Conservation (phyloP, 805 yeast genomes). For the Suhomyces pyralidae region DNA sequence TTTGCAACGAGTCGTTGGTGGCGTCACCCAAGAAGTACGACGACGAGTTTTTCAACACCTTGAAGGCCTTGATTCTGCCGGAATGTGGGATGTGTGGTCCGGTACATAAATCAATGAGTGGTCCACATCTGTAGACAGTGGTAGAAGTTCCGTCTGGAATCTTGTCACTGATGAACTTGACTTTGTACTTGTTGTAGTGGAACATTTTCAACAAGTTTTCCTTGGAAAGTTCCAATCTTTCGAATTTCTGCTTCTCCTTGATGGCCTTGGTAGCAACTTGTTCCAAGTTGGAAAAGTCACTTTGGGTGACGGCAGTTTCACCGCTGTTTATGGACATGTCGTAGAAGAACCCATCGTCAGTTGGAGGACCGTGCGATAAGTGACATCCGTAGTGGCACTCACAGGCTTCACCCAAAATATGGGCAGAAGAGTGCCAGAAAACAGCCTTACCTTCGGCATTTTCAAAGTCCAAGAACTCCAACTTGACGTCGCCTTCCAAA, state of each 20-base stretch:
- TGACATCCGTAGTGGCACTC: conserved; percentile 96
- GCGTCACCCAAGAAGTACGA: conserved; percentile 95
- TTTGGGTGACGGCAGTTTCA: conserved; percentile 64
- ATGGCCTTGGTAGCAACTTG: conserved; percentile 83
- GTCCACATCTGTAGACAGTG: conserved; percentile 97
- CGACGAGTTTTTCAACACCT: conserved; percentile 91
- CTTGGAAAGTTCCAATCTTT: conserved; percentile 87
- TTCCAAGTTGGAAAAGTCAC: conserved; percentile 83
- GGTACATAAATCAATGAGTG: conserved; percentile 91
- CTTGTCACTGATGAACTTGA: conserved; percentile 77
- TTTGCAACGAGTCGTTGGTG: conserved; percentile 89
- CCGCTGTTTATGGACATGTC: conserved; percentile 87
- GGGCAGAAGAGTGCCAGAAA: conserved; percentile 99
- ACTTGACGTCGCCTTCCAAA: conserved; percentile 62
- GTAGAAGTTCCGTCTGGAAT: conserved; percentile 95
- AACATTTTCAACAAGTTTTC: conserved; percentile 92
- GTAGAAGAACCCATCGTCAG: conserved; percentile 95
- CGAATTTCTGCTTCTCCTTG: conserved; percentile 93
- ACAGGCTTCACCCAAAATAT: conserved; percentile 96
- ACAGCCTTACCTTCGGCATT: conserved; percentile 93
- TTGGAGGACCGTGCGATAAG: conserved; percentile 87
- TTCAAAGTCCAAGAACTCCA: conserved; percentile 88
- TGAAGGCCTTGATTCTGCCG: conserved; percentile 91
- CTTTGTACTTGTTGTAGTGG: conserved; percentile 92
- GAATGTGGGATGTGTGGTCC: conserved; percentile 99